Percentiles rank a stretch among this genome's conserved stretches.
Conservation (phyloP, 257 asterid genomes). For the Nicotiana tabacum region DNA sequence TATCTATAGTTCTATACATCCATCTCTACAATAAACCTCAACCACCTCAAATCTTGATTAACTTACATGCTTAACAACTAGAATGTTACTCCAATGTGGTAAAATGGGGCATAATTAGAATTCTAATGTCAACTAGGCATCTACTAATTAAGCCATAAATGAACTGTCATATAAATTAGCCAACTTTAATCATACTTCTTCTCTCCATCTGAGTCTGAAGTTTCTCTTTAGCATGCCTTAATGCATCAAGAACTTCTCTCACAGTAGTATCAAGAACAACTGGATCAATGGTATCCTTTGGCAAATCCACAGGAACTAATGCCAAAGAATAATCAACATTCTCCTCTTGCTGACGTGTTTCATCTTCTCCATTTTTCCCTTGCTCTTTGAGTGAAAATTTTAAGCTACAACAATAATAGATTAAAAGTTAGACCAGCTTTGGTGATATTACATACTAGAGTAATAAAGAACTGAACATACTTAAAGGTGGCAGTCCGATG, state of each 20-base stretch:
- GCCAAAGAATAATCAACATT: constrained; percentile 45
- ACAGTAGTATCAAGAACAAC: constrained; percentile 64
- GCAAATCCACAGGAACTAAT: constrained; percentile 33
- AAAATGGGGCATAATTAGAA: no score
- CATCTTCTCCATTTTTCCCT: background rate
- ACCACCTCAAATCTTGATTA: no score
- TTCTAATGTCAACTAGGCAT: no score
- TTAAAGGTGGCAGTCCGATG: no score
- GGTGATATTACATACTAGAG: background rate
- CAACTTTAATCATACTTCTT: constrained; percentile 43
- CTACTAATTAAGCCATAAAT: no score
- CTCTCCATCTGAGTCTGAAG: constrained; percentile 60
- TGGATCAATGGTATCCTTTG: constrained; percentile 34
- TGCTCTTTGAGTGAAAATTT: constrained; percentile 21
- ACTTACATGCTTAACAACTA: no score
- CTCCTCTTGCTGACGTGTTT: background rate
- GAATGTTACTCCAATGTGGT: no score
- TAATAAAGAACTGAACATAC: no score
- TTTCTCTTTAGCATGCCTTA: constrained; percentile 55
- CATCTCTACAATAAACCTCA: no score
- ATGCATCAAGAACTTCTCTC: constrained; percentile 47
- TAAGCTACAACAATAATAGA: constrained; percentile 9
- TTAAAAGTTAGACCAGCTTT: background rate
- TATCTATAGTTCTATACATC: no score
- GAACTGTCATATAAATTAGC: constrained; percentile 8